Conservation (phyloP, 1,284 basidiomycete species). For the Marasmius sp. region DNA sequence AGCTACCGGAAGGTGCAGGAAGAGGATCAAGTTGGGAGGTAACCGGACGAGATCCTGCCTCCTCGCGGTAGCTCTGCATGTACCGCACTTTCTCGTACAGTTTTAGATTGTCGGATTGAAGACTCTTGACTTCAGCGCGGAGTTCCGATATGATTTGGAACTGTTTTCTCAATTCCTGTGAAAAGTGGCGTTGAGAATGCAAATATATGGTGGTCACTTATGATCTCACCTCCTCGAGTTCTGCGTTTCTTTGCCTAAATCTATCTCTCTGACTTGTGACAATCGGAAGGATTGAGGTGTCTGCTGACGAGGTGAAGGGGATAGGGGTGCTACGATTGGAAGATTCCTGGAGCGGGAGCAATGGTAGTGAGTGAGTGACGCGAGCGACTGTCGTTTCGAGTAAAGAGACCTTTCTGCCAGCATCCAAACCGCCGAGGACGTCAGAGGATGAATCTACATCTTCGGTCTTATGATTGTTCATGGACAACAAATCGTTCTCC, state of each 20-base stretch:
- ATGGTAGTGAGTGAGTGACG: neutral
- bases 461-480: conserved; percentile 55
- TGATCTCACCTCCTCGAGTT: conserved; percentile 83
- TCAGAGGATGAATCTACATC: conserved; percentile 35
- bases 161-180: conserved; percentile 88
- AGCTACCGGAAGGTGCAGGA: conserved; percentile 43
- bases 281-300: conserved; percentile 92
- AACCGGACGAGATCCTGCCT: conserved; percentile 50
- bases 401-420: conserved; percentile 54
- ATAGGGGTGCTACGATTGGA: conserved; percentile 57
- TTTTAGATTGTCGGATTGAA: conserved; percentile 92
- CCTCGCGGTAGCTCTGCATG: conserved; percentile 90
- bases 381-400: neutral
- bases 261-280: conserved; percentile 96
- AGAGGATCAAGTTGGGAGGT: conserved; percentile 68
- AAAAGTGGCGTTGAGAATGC: neutral
- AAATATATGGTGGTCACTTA: neutral
- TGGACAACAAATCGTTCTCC: conserved; percentile 85
- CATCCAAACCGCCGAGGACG: conserved; percentile 70
- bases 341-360: conserved; percentile 35
- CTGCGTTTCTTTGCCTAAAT: conserved; percentile 93
- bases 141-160: conserved; percentile 92
- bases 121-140: conserved; percentile 81
- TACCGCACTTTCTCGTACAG: conserved; percentile 96
- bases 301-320: conserved; percentile 72